These are phyloP conservation scores for Apophysomyces variabilis DNA, from an alignment of 371 early-diverging fungal species.

Conservation along the genomic window DNA sequence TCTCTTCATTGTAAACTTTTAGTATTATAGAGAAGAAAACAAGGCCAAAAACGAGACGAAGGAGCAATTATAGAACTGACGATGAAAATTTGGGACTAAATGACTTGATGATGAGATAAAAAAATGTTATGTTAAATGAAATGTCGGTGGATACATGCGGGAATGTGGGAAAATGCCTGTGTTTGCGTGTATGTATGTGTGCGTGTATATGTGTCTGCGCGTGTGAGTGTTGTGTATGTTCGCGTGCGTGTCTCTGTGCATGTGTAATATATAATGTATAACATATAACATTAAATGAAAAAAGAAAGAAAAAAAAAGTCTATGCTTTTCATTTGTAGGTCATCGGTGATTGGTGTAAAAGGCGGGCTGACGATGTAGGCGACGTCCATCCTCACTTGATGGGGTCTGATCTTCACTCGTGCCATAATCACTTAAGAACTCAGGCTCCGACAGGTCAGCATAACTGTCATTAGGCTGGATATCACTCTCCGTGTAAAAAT, in stretches of 20 bases:
- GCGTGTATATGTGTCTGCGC: background rate
- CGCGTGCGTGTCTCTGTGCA: background rate
- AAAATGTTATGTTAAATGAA: too few relatives aligned
- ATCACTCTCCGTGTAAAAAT: conserved; percentile 30
- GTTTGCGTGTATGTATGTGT: too few relatives aligned
- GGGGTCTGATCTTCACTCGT: conserved; percentile 10
- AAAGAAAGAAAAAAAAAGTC: conserved; percentile 5
- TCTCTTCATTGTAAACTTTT: too few relatives aligned
- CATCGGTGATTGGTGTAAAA: background rate
- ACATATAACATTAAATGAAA: conserved; percentile 1
- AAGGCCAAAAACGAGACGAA: too few relatives aligned
- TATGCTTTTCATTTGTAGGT: background rate
- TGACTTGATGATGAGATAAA: too few relatives aligned
- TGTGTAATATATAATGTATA: conserved; percentile 5
- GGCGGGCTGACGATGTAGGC: conserved; percentile 6
- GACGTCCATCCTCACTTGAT: conserved; percentile 5
- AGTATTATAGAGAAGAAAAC: too few relatives aligned
- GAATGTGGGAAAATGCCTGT: too few relatives aligned
- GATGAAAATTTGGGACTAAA: too few relatives aligned
- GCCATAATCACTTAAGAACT: conserved; percentile 9
- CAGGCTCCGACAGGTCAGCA: conserved; percentile 1
- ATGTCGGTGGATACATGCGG: too few relatives aligned
- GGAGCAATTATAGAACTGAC: too few relatives aligned
- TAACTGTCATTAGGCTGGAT: conserved; percentile 23
- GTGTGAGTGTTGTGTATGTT: conserved; percentile 1